phyloP scores from a whole-genome alignment of 2,329 filamentous ascomycete species.

The Raffaelea arxii region DNA sequence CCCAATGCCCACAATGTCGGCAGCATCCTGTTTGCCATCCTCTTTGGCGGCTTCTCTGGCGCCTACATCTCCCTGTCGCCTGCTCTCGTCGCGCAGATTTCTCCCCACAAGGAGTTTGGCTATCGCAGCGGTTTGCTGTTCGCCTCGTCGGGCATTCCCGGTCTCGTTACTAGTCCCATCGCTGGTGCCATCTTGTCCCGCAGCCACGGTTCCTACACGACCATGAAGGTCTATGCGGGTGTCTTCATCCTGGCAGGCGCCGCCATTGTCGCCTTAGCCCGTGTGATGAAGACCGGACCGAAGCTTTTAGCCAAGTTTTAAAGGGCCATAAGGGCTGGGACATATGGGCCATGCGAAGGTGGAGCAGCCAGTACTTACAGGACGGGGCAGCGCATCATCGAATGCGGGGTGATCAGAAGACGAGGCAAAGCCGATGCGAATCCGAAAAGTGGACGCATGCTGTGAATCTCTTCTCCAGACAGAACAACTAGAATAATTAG shows the following conservation, averaged over 20 bases:
- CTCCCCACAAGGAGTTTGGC: conserved; percentile 42
- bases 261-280: conserved; percentile 16
- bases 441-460: no score
- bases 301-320: conserved; percentile 17
- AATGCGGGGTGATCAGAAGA: no score
- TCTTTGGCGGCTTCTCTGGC: conserved; percentile 32
- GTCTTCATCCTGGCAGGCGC: conserved; percentile 21
- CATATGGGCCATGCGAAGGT: neutral
- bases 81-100: conserved; percentile 37
- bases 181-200: conserved; percentile 24
- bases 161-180: conserved; percentile 40
- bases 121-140: conserved; percentile 42
- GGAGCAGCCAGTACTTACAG: no score
- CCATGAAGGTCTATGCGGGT: conserved; percentile 25
- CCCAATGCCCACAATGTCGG: conserved; percentile 18
- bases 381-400: no score
- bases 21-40: conserved; percentile 25
- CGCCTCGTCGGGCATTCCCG: conserved; percentile 37
- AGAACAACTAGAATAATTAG: no score
- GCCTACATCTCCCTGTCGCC: conserved; percentile 27
- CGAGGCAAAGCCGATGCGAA: no score
- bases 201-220: conserved; percentile 14
- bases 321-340: neutral
- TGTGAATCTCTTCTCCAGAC: no score
- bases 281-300: conserved; percentile 16